Percentiles rank a stretch among this genome's conserved stretches.
phyloP scores from a whole-genome alignment of 2,329 filamentous ascomycete species.

The Cladosporium velox region DNA sequence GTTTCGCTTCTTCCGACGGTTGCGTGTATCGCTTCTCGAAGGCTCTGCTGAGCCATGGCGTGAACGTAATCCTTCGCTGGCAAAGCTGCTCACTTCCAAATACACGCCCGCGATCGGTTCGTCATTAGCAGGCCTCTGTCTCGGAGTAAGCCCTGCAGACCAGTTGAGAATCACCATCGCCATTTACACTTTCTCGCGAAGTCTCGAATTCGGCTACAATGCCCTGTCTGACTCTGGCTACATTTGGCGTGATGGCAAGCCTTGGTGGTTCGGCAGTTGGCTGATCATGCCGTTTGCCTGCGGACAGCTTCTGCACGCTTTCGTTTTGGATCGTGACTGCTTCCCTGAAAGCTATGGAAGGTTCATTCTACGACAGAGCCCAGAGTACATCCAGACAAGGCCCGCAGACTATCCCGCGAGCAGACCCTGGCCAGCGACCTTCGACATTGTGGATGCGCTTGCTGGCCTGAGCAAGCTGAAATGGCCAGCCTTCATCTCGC shows the following conservation, averaged over 20 bases:
- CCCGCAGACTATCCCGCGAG: constrained; percentile 68
- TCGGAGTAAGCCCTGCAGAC: constrained; percentile 72
- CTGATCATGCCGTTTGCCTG: constrained; percentile 53
- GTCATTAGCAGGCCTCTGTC: constrained; percentile 77
- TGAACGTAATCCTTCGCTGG: constrained; percentile 75
- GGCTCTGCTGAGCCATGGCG: constrained; percentile 76
- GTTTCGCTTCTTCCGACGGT: constrained; percentile 81
- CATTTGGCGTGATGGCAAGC: constrained; percentile 49
- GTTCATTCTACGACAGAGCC: constrained; percentile 70
- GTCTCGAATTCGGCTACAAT: constrained; percentile 86
- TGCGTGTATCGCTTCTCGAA: constrained; percentile 78
- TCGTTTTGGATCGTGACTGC: constrained; percentile 55
- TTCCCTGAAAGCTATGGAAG: constrained; percentile 59
- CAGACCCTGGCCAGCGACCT: constrained; percentile 72
- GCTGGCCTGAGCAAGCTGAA: constrained; percentile 76
- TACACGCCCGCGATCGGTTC: constrained; percentile 90
- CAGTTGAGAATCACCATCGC: constrained; percentile 76
- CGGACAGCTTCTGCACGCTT: constrained; percentile 53
- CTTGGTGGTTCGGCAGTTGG: constrained; percentile 63
- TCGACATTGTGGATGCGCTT: constrained; percentile 77
- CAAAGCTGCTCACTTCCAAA: constrained; percentile 73
- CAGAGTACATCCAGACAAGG: constrained; percentile 73
- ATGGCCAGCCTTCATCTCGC: constrained; percentile 87
- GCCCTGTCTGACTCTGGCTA: constrained; percentile 70
- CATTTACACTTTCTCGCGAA: constrained; percentile 78